Evolutionary conservation across 2,329 filamentous ascomycete genomes (phyloP).

Genomic region (Exutisphaerella laricina): DNA sequence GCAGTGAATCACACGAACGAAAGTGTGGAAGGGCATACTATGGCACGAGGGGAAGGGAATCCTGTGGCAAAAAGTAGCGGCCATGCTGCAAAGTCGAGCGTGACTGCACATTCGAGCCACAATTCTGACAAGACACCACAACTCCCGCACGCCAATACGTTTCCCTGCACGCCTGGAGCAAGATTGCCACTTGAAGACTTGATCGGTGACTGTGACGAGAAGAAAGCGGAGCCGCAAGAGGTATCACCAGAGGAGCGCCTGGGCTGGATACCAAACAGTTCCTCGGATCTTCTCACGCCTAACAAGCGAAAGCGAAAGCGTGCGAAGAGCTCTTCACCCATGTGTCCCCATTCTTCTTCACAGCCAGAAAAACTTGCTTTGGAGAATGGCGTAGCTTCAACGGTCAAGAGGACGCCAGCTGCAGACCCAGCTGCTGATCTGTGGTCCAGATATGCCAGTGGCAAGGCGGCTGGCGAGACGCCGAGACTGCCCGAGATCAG

Average conservation of each 20-base stretch:
- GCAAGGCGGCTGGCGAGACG: constrained; percentile 36
- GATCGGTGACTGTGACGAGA: constrained; percentile 56
- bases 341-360: constrained; percentile 35
- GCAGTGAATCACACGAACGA: constrained; percentile 22
- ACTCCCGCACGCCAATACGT: constrained; percentile 31
- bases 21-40: constrained; percentile 35
- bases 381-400: constrained; percentile 17
- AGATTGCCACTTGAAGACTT: constrained; percentile 56
- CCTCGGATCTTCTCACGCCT: constrained; percentile 38
- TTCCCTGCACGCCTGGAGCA: constrained; percentile 55
- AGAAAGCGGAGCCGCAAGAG: constrained; percentile 40
- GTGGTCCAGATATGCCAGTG: constrained; percentile 41
- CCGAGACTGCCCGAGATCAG: constrained; percentile 38
- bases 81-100: not conserved
- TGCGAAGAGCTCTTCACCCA: constrained; percentile 42
- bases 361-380: constrained; percentile 35
- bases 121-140: constrained; percentile 19
- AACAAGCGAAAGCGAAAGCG: constrained; percentile 39
- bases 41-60: constrained; percentile 3
- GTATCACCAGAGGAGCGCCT: constrained; percentile 57
- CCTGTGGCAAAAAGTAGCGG: constrained; percentile 20
- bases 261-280: constrained; percentile 51
- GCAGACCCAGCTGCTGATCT: constrained; percentile 45
- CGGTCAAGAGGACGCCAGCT: constrained; percentile 38
- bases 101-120: constrained; percentile 1